A percentile compares a stretch with the other conserved stretches of the same genome.
These are phyloP conservation scores for Ustanciosporium gigantosporum DNA, from an alignment of 1,284 basidiomycete species.

Conservation along the genomic window DNA sequence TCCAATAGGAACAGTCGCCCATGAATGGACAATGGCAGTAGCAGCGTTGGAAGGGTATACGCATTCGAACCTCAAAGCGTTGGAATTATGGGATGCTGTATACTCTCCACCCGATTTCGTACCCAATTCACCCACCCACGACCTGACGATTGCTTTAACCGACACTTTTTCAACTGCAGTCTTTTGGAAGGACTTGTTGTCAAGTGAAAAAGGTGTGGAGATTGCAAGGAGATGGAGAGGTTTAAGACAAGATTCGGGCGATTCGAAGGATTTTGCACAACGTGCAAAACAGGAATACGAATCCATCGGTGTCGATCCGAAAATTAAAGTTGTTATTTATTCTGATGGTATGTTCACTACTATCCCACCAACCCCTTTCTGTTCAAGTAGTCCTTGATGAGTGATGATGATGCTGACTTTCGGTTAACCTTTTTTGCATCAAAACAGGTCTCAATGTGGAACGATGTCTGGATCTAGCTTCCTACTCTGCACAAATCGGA, in stretches of 20 bases:
- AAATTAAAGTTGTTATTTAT: constrained; percentile 54
- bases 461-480: constrained; percentile 44
- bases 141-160: constrained; percentile 59
- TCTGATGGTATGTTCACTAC: constrained; percentile 39
- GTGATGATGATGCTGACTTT: too few species aligned
- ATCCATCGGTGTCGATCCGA: constrained; percentile 46
- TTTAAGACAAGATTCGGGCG: constrained; percentile 56
- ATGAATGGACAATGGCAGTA: constrained; percentile 61
- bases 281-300: constrained; percentile 44
- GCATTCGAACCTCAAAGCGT: constrained; percentile 43
- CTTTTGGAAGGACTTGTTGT: constrained; percentile 56
- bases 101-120: constrained; percentile 55
- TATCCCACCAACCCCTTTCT: not conserved
- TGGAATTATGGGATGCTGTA: constrained; percentile 55
- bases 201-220: constrained; percentile 34
- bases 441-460: constrained; percentile 40
- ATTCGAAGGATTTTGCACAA: constrained; percentile 46
- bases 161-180: constrained; percentile 58
- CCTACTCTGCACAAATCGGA: constrained; percentile 42
- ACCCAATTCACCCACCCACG: constrained; percentile 46
- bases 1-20: constrained; percentile 57
- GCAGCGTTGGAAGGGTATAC: constrained; percentile 53
- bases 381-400: too few species aligned
- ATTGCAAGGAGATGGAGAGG: constrained; percentile 55
- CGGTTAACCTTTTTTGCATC: too few species aligned